A percentile compares a stretch with the other conserved stretches of the same genome.
phyloP scores from a whole-genome alignment of 768 basidiomycete species.

The Pleurotus platypus region DNA sequence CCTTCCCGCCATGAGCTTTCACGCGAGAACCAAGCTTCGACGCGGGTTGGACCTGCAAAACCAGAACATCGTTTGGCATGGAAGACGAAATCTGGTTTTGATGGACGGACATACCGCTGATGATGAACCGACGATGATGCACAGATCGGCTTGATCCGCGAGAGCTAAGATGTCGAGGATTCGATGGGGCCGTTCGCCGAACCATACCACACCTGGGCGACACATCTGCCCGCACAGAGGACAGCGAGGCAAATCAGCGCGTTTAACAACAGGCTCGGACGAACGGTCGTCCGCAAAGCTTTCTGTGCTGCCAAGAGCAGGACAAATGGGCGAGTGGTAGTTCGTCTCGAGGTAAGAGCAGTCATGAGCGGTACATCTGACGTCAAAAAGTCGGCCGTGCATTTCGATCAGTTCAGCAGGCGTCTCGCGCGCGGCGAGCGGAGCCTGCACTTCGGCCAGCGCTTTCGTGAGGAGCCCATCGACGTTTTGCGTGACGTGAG shows the following conservation, averaged over 20 bases:
- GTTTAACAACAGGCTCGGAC: neutral
- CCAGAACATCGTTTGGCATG: neutral
- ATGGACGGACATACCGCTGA: conserved; percentile 19
- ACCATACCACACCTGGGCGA: conserved; percentile 39
- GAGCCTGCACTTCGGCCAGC: conserved; percentile 12
- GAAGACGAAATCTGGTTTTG: too few species aligned
- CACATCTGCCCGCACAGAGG: conserved; percentile 23
- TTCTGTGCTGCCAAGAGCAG: too few species aligned
- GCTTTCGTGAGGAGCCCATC: conserved; percentile 34
- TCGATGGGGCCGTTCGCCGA: conserved; percentile 28
- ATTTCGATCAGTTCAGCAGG: too few species aligned
- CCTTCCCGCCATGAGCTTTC: conserved; percentile 25
- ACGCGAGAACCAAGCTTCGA: conserved; percentile 21
- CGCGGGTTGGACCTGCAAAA: conserved; percentile 24
- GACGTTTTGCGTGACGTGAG: conserved; percentile 39
- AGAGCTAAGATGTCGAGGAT: conserved; percentile 23
- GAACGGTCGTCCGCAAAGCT: too few species aligned
- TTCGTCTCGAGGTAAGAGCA: too few species aligned
- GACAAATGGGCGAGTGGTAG: too few species aligned
- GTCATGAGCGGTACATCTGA: too few species aligned
- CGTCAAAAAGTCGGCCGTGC: too few species aligned
- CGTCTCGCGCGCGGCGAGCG: too few species aligned
- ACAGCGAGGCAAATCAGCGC: conserved; percentile 12
- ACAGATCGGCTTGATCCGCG: conserved; percentile 26
- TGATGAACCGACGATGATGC: conserved; percentile 35